These are phyloP conservation scores for Clarireedia paspali DNA, from an alignment of 2,329 filamentous ascomycete genomes.

Conservation along the genomic window DNA sequence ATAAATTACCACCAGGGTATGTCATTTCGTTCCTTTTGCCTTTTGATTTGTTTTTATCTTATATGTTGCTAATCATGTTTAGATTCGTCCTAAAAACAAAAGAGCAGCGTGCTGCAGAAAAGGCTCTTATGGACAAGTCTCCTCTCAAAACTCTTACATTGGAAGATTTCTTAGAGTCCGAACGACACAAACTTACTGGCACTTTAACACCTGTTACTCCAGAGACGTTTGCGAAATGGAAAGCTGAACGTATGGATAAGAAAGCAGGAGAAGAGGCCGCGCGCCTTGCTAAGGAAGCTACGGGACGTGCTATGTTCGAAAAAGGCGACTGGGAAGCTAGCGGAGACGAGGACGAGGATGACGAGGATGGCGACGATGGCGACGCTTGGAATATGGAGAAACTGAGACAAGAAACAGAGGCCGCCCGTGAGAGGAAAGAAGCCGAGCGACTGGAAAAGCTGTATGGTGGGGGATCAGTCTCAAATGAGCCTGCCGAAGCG, in stretches of 20 bases:
- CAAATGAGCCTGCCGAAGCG: constrained; percentile 10
- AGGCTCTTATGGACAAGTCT: constrained; percentile 91
- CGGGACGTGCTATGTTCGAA: constrained; percentile 90
- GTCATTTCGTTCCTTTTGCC: constrained; percentile 31
- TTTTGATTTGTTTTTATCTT: background rate
- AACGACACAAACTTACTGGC: constrained; percentile 90
- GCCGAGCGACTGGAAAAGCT: constrained; percentile 51
- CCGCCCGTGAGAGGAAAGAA: constrained; percentile 65
- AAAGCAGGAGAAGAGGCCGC: constrained; percentile 92
- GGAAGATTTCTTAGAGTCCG: constrained; percentile 94
- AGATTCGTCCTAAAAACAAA: constrained; percentile 97
- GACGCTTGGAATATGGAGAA: constrained; percentile 72
- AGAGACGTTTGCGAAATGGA: constrained; percentile 94
- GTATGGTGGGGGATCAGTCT: constrained; percentile 13
- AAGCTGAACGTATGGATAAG: constrained; percentile 88
- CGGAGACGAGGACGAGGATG: constrained; percentile 44
- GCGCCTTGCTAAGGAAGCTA: constrained; percentile 86
- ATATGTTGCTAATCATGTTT: constrained; percentile 22
- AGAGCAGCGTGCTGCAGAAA: constrained; percentile 91
- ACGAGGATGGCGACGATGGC: constrained; percentile 38
- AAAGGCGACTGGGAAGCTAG: constrained; percentile 82
- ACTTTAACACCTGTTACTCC: constrained; percentile 88
- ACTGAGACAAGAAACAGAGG: constrained; percentile 78
- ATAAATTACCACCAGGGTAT: constrained; percentile 88
- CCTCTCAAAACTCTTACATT: constrained; percentile 89